Percentiles rank a stretch among this genome's conserved stretches.
Conservation (phyloP, 2,329 filamentous ascomycete species). For the Fusarium tanahbumbuense region DNA sequence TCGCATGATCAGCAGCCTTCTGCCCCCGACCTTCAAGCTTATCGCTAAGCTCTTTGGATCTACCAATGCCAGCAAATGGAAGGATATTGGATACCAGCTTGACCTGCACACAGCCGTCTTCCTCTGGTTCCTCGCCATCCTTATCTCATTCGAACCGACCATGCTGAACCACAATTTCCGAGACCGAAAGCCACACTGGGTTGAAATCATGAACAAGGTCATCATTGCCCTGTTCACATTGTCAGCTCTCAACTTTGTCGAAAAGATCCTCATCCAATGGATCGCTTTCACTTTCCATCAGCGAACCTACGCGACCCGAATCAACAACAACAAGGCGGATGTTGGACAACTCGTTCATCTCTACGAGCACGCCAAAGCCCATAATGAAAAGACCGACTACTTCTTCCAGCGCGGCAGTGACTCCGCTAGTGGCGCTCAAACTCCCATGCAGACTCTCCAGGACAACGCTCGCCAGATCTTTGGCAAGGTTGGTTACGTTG, state of each 20-base stretch:
- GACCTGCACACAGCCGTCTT: conserved; percentile 89
- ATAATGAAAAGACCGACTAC: conserved; percentile 66
- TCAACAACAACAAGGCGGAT: conserved; percentile 92
- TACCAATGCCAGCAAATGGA: conserved; percentile 93
- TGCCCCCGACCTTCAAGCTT: conserved; percentile 60
- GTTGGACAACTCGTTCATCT: conserved; percentile 70
- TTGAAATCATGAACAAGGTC: conserved; percentile 83
- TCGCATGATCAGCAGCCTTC: conserved; percentile 63
- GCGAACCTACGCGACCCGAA: conserved; percentile 89
- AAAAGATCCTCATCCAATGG: conserved; percentile 94
- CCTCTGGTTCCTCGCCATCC: conserved; percentile 89
- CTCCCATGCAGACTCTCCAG: conserved; percentile 78
- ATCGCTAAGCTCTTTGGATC: conserved; percentile 80
- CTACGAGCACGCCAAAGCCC: conserved; percentile 80
- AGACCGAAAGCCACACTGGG: conserved; percentile 70
- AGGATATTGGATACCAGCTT: conserved; percentile 84
- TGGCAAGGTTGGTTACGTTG: conserved; percentile 85
- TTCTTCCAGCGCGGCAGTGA: conserved; percentile 59
- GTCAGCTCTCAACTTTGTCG: conserved; percentile 81
- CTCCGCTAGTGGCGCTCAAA: conserved; percentile 71
- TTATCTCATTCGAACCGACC: conserved; percentile 87
- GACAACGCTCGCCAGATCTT: conserved; percentile 80
- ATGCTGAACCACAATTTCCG: conserved; percentile 67
- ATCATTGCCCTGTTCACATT: conserved; percentile 87
- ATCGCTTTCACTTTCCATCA: conserved; percentile 94